These are phyloP conservation scores for Strobilomyces echinocephalus DNA, from an alignment of 768 basidiomycete species.

Conservation along the genomic window DNA sequence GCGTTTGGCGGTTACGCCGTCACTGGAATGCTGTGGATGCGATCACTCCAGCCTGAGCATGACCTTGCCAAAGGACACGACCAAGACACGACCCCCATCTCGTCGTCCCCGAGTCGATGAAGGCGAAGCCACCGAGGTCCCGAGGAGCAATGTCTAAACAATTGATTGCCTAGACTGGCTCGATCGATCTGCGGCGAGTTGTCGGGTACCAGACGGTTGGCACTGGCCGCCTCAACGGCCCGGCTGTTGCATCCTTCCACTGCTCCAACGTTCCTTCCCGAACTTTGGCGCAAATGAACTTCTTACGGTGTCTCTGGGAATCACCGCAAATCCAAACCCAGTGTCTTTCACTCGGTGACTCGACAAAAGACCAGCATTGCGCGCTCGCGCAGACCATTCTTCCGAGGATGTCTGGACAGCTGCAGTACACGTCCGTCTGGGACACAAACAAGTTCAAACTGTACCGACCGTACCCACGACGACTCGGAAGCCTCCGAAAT, in stretches of 20 bases:
- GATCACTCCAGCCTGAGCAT: not conserved
- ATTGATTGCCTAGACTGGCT: not conserved
- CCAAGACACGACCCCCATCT: not conserved
- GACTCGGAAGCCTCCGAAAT: not conserved
- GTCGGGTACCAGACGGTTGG: not conserved
- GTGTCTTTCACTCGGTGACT: not conserved
- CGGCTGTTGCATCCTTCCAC: conserved; percentile 2
- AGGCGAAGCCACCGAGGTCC: conserved; percentile 14
- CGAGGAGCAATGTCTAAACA: conserved; percentile 1
- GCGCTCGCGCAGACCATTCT: not conserved
- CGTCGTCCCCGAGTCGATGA: not conserved
- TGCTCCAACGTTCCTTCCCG: not conserved
- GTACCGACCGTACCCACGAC: conserved; percentile 1
- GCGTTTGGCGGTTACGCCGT: not conserved
- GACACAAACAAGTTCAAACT: conserved; percentile 7
- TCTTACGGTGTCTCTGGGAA: not conserved
- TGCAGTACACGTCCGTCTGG: not conserved
- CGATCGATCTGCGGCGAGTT: not conserved
- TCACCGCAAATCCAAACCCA: not conserved
- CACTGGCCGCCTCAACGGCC: not conserved
- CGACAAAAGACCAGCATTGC: not conserved
- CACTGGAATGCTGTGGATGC: no score
- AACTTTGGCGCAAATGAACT: conserved; percentile 4
- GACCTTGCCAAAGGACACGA: not conserved
- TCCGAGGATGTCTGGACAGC: not conserved